Evolutionary conservation across 208 protist genomes (phyloP).

Genomic region (Blastocrithidia nonstop): DNA sequence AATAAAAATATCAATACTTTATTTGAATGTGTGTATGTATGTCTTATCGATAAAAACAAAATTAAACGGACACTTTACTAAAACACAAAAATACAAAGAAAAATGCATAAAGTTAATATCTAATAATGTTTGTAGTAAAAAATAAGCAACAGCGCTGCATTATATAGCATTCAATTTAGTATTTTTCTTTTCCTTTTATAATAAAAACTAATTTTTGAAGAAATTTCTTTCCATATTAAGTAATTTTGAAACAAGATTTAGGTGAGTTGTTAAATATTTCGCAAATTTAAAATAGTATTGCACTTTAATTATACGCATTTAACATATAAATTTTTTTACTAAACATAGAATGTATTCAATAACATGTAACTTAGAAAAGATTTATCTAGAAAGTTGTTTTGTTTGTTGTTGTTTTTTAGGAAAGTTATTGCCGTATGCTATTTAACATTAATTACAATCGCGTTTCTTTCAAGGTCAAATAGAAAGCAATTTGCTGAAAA

Average conservation of each 20-base stretch:
- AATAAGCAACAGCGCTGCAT: background rate
- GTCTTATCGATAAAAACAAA: background rate
- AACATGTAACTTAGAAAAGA: background rate
- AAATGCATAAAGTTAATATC: background rate
- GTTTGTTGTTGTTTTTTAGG: background rate
- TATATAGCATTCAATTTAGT: background rate
- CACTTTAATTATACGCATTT: background rate
- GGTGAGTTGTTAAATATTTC: background rate
- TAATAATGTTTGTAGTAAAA: background rate
- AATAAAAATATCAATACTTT: too few relatives aligned
- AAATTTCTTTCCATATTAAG: background rate
- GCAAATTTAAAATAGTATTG: background rate
- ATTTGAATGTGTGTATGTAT: constrained; percentile 1
- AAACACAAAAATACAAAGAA: background rate
- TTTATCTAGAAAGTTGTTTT: background rate
- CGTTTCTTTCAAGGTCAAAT: too few relatives aligned
- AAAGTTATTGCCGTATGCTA: constrained; percentile 1
- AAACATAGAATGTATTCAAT: background rate
- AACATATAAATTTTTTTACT: background rate
- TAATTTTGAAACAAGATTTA: background rate
- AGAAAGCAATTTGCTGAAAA: too few relatives aligned
- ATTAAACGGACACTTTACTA: background rate
- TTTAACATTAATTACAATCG: background rate
- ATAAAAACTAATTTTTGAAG: background rate
- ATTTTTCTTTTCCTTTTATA: background rate